These are phyloP conservation scores for Coemansia umbellata DNA, from an alignment of 192 early-diverging fungal species.

Conservation along the genomic window DNA sequence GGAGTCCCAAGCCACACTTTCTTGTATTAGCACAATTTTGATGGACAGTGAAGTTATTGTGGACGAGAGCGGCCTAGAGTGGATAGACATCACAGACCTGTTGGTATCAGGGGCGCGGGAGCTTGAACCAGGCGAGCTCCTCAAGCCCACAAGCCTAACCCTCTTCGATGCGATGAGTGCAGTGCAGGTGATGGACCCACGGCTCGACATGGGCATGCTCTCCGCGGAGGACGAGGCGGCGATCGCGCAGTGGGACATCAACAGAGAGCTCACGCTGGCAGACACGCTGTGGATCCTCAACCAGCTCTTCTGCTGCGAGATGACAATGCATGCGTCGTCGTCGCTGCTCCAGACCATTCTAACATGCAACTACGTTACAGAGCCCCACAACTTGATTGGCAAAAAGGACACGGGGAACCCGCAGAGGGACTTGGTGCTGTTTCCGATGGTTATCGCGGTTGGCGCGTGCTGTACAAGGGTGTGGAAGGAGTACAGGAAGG, in stretches of 20 bases:
- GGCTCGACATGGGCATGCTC: constrained; percentile 48
- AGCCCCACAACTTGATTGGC: neutral
- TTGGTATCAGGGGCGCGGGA: constrained; percentile 2
- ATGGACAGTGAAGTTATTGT: neutral
- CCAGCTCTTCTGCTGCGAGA: constrained; percentile 34
- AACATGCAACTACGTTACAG: constrained; percentile 41
- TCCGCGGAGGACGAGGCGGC: constrained; percentile 10
- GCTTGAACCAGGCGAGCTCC: constrained; percentile 26
- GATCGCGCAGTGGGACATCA: constrained; percentile 32
- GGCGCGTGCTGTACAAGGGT: constrained; percentile 24
- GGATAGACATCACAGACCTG: constrained; percentile 35
- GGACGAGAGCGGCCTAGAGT: neutral
- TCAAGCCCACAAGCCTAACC: constrained; percentile 14
- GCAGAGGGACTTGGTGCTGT: constrained; percentile 31
- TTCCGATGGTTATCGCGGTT: constrained; percentile 27
- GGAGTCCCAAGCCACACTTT: no score
- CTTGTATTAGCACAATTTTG: no score
- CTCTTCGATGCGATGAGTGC: constrained; percentile 37
- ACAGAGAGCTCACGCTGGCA: constrained; percentile 5
- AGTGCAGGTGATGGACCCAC: constrained; percentile 43
- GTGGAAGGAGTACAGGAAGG: constrained; percentile 31
- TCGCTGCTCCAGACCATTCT: constrained; percentile 43
- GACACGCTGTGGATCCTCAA: constrained; percentile 32
- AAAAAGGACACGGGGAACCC: neutral
- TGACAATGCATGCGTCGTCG: constrained; percentile 38